phyloP scores from a whole-genome alignment of 1,284 basidiomycete species.

The Naganishia sp. region DNA sequence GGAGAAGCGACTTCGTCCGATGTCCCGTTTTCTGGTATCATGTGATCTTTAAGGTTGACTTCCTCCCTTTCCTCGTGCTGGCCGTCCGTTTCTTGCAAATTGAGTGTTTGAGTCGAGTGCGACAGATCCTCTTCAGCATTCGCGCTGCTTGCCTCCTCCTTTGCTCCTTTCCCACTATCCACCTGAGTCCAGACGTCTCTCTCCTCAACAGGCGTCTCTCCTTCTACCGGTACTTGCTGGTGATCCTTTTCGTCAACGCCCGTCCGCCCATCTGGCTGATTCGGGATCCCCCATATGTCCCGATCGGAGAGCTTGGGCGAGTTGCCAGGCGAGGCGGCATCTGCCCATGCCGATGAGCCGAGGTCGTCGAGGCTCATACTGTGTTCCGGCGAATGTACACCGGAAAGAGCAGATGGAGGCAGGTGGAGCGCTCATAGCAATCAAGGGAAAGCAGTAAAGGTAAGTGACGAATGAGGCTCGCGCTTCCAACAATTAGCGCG shows the following conservation, averaged over 20 bases:
- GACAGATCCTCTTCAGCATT: background rate
- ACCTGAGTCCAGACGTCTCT: no score
- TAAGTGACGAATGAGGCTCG: background rate
- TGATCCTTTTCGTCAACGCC: background rate
- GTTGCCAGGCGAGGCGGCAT: background rate
- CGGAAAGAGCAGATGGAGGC: background rate
- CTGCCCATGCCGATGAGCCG: conserved; percentile 20
- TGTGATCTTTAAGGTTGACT: background rate
- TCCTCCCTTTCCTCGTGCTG: background rate
- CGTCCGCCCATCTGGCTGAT: background rate
- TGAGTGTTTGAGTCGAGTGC: background rate
- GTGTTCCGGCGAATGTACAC: background rate
- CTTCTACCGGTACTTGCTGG: no score
- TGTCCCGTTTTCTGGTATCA: background rate
- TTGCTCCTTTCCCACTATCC: background rate
- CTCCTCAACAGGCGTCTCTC: no score
- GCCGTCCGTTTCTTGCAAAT: background rate
- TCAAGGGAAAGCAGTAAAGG: background rate
- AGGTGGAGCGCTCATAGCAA: background rate
- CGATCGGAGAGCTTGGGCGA: background rate
- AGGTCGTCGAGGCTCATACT: conserved; percentile 17
- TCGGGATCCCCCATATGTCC: conserved; percentile 14
- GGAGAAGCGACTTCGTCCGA: no score
- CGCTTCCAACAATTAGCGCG: conserved; percentile 4
- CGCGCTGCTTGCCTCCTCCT: background rate